A percentile compares a stretch with the other conserved stretches of the same genome.
These are phyloP conservation scores for Colletotrichum sp. DNA, from an alignment of 2,329 filamentous ascomycete genomes.

Conservation along the genomic window DNA sequence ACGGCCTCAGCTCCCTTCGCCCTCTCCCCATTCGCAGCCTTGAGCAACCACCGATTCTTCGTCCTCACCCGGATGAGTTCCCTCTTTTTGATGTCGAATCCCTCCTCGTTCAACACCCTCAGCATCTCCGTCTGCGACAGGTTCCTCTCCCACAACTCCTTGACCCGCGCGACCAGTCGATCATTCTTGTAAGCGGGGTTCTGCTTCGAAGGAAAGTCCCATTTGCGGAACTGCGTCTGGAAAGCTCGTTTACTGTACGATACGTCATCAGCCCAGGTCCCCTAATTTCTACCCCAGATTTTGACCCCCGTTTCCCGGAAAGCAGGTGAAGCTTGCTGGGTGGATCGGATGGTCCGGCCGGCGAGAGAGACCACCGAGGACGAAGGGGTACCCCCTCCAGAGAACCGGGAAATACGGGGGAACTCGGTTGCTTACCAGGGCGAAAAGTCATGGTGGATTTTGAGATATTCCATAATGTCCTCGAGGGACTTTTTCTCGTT, in stretches of 20 bases:
- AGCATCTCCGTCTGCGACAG: constrained; percentile 77
- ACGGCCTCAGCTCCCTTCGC: constrained; percentile 27
- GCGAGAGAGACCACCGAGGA: constrained; percentile 2
- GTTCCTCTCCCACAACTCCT: constrained; percentile 80
- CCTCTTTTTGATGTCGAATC: constrained; percentile 73
- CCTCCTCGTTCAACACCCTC: constrained; percentile 69
- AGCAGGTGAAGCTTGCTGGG: neutral
- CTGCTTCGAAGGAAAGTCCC: constrained; percentile 80
- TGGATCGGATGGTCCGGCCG: constrained; percentile 18
- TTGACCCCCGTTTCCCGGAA: neutral
- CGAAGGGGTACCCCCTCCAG: neutral
- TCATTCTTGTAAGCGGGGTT: constrained; percentile 74
- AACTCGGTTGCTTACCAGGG: constrained; percentile 62
- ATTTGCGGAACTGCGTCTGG: constrained; percentile 77
- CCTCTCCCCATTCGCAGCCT: constrained; percentile 65
- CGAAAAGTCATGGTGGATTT: constrained; percentile 66
- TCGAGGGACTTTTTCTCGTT: constrained; percentile 75
- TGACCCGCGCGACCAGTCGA: constrained; percentile 70
- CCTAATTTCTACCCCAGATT: neutral
- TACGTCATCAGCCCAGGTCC: neutral
- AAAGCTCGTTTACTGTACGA: constrained; percentile 73
- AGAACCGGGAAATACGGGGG: neutral
- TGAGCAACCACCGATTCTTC: constrained; percentile 71
- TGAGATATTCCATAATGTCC: constrained; percentile 77
- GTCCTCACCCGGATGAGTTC: constrained; percentile 74